Base-by-base conservation (phyloP, 225 moss, liverwort and hornwort species). In the Asterella californica region DNA sequence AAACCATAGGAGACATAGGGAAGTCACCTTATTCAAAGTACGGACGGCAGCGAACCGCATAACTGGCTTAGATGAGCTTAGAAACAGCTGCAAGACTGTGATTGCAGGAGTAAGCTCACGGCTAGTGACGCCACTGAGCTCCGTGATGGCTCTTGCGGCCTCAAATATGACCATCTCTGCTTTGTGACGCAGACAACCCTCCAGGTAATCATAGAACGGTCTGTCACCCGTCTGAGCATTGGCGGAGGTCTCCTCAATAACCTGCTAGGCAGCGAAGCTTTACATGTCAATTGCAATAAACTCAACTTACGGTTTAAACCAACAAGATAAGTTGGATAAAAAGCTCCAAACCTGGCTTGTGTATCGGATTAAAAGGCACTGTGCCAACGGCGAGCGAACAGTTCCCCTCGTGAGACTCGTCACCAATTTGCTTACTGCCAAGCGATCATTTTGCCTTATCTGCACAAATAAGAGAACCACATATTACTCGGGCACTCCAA, bases 111-210 rank as follows among this genome's bases (percentile, higher is more conserved):
- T 91, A 60, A 95, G 90, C 81, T 95, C 95, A 61, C 93, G 90
- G 38, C 83, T 81, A 24, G 95, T 92, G 49, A 93, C 90, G 50
- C 90, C 92, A 79, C 85, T 87, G 60, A 93, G 86, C 83, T 93
- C 91, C 38, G 90, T 92, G 17, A 93, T 88, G 45, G 92, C 93
- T 74, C 88, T 84, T 54, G 95, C 93, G 82, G 95, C 95, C 90
- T 95, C 95, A 89, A 93, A 93, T 68, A 90, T 84, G 67, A 95
- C 95, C 95, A 95, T 95, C 79, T 95, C 95, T 60, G 90, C 88
- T 82, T 96, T 93, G 29, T 96, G 90, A 66, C 92, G 90, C 72
- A 96, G 81, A 72, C 92, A 91, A 53, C 91, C 85, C 79, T 96
- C 95, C 52, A 96, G 79, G 72, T 89, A 93, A 83, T 91, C 95